Conservation (phyloP, 2,329 filamentous ascomycete species). For the Byssothecium circinans region DNA sequence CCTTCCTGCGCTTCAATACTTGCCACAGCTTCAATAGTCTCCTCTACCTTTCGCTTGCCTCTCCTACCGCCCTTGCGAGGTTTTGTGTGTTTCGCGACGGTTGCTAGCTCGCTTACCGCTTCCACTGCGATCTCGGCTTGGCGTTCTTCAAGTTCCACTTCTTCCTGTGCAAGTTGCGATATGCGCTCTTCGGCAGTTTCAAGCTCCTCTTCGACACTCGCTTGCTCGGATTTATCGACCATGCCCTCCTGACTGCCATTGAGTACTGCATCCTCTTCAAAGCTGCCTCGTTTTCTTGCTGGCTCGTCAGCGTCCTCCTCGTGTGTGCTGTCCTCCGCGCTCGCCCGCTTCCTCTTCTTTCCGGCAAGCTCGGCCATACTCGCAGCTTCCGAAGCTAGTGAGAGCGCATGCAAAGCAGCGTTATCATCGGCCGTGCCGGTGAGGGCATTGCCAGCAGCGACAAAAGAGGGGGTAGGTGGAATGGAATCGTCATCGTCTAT, state of each 20-base stretch:
- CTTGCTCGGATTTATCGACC: slow-evolving; percentile 30
- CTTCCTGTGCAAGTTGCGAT: slow-evolving; percentile 34
- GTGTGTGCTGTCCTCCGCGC: slow-evolving; percentile 43
- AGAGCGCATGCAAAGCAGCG: slow-evolving; percentile 35
- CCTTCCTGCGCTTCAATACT: slow-evolving; percentile 67
- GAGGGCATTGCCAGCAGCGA: slow-evolving; percentile 17
- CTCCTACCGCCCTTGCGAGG: slow-evolving; percentile 41
- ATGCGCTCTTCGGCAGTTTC: slow-evolving; percentile 48
- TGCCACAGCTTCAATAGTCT: slow-evolving; percentile 47
- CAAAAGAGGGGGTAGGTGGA: slow-evolving; percentile 30
- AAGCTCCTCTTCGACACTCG: slow-evolving; percentile 54
- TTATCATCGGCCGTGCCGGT: slow-evolving; percentile 21
- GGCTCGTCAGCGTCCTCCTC: slow-evolving; percentile 40
- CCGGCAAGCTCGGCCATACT: slow-evolving; percentile 30
- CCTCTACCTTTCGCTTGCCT: slow-evolving; percentile 58
- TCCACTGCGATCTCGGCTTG: slow-evolving; percentile 39
- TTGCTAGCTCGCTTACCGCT: slow-evolving; percentile 35
- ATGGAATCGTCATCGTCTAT: slow-evolving; percentile 33
- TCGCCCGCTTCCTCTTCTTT: slow-evolving; percentile 51
- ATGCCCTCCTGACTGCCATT: slow-evolving; percentile 36
- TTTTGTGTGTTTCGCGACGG: slow-evolving; percentile 41
- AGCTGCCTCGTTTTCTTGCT: slow-evolving; percentile 42
- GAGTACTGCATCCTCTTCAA: slow-evolving; percentile 22
- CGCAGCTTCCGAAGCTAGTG: slow-evolving; percentile 35
- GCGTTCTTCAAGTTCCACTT: slow-evolving; percentile 37